Evolutionary conservation across 2,329 filamentous ascomycete species (phyloP), one percentile per base, ranked within the genome.

Genomic region (Ophiosphaerella narmari): DNA sequence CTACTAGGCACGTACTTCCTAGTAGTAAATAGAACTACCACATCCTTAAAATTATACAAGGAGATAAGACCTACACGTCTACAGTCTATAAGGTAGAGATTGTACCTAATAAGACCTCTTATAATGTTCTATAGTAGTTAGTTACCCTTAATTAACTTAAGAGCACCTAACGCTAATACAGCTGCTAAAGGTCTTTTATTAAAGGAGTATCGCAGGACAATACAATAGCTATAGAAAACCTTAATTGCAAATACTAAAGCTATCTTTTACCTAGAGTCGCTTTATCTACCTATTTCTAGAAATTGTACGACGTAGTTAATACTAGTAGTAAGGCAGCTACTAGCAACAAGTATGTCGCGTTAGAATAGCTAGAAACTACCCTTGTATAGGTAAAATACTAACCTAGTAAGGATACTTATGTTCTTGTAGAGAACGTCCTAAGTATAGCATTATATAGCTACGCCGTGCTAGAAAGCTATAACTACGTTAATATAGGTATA

Each of bases 361-460:
- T 53, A 3, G 55, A 59, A 55, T 59, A 52, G 55, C 45, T 59
- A 35, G 55, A 56, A 39, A 50, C 26, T 26, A 59, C 55, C 54
- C 55, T 59, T 39, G 46, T 46, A 44, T 31, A 56, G 21, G 49
- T 54, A 42, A 48, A 46, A 46, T 56, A 49, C 31, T 37, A 37
- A 37, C 39, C 43, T 42, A 29, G 36, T 31, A 32, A 31, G 39
- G 29, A 21, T 23, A 52, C 13, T 26, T 55, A 54, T 34, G 33
- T 39, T 46, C 34, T 29, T 29, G 26, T 29, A 6, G 26, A 29
- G 26, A 29, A 29, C 6, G 26, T 52, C 38, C 21, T 55, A 23
- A 43, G 40, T n/a, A 52, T 43, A 48, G 39, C 52, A 18, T 43
- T 57, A 39, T 23, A 16, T 39, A 52, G 43, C 40, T 52, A 43